These are phyloP conservation scores for Esteya vermicola DNA, from an alignment of 2,329 filamentous ascomycete species.

Conservation along the genomic window DNA sequence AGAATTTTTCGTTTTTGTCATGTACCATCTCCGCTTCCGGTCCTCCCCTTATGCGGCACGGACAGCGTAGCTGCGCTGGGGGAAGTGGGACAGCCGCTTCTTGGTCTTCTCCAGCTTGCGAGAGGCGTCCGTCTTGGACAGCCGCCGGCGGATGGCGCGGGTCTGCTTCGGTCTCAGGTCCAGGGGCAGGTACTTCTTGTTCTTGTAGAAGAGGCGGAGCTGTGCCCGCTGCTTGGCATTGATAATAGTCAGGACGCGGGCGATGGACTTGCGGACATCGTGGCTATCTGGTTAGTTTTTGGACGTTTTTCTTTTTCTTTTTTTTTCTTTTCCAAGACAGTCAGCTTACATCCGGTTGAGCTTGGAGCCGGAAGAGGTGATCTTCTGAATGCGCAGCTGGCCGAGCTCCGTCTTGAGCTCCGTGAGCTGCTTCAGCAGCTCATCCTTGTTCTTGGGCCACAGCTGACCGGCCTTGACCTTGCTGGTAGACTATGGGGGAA, in stretches of 20 bases:
- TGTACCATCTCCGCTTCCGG: neutral
- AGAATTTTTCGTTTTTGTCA: neutral
- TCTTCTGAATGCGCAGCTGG: conserved; percentile 96
- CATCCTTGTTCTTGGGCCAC: conserved; percentile 99
- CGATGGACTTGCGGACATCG: conserved; percentile 99
- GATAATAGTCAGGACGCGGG: conserved; percentile 97
- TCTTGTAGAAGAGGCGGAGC: conserved; percentile 98
- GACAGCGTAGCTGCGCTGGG: conserved; percentile 96
- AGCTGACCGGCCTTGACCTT: conserved; percentile 93
- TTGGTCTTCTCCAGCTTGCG: conserved; percentile 84
- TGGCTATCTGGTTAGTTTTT: conserved; percentile 42
- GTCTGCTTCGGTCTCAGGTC: conserved; percentile 98
- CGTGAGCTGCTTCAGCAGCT: conserved; percentile 86
- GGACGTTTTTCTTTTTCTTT: conserved; percentile 6
- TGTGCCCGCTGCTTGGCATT: conserved; percentile 98
- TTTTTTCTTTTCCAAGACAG: neutral
- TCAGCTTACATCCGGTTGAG: conserved; percentile 94
- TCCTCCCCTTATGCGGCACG: conserved; percentile 42
- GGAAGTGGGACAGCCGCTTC: conserved; percentile 94
- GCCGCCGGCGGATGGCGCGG: conserved; percentile 88
- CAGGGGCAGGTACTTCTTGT: conserved; percentile 98
- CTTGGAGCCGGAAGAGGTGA: conserved; percentile 88
- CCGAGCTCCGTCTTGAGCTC: conserved; percentile 95
- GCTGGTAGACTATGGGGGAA: conserved; percentile 31
- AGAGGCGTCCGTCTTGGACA: conserved; percentile 81